Percentiles rank a stretch among this genome's conserved stretches.
Conservation (phyloP, 495 filamentous ascomycete species). For the Penicillium desertorum region DNA sequence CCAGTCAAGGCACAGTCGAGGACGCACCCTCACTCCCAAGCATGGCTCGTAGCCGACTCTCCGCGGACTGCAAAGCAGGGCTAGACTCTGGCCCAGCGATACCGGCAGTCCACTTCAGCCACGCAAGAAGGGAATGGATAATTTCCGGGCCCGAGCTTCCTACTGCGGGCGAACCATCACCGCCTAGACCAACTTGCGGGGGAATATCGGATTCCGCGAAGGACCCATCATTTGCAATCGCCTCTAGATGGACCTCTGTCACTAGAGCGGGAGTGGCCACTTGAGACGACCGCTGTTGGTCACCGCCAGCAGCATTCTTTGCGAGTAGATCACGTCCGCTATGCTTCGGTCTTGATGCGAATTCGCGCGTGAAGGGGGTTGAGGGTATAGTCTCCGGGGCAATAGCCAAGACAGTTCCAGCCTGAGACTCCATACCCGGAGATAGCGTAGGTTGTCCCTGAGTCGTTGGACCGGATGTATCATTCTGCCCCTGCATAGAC, state of each 20-base stretch:
- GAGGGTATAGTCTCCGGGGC: constrained; percentile 2
- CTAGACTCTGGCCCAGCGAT: constrained; percentile 20
- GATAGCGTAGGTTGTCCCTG: constrained; percentile 19
- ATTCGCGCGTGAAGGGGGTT: constrained; percentile 32
- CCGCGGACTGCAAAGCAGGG: constrained; percentile 34
- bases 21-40: constrained; percentile 19
- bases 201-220: not conserved
- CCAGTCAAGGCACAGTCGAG: not conserved
- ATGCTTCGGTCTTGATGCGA: constrained; percentile 32
- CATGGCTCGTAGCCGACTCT: constrained; percentile 41
- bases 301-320: constrained; percentile 12
- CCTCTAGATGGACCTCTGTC: constrained; percentile 44
- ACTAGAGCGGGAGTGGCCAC: constrained; percentile 42
- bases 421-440: not conserved
- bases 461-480: not conserved
- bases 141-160: constrained; percentile 20
- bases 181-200: not conserved
- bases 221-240: constrained; percentile 27
- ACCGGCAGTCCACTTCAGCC: constrained; percentile 34
- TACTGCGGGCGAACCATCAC: not conserved
- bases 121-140: constrained; percentile 39
- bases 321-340: constrained; percentile 35
- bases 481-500: constrained; percentile 19
- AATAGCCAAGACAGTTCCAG: constrained; percentile 2
- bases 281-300: constrained; percentile 13